Conservation (phyloP, 352 stramenopile genomes). For the Phytophthora tubulina region DNA sequence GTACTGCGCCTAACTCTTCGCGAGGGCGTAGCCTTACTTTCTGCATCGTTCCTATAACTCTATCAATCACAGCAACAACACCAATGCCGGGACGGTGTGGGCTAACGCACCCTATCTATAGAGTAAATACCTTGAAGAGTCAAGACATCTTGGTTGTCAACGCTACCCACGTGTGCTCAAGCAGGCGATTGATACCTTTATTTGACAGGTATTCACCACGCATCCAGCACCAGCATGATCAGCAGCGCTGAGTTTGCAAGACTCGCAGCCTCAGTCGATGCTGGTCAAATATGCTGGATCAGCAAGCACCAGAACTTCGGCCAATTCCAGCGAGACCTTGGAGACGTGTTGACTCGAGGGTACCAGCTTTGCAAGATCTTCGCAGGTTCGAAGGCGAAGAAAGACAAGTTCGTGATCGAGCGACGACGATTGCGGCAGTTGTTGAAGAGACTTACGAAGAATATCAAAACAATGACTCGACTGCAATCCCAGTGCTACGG, state of each 20-base stretch:
- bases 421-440: constrained; percentile 1
- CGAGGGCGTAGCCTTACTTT: too few relatives aligned
- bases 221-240: neutral
- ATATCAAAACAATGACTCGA: neutral
- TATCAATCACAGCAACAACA: too few relatives aligned
- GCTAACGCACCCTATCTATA: too few relatives aligned
- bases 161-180: too few relatives aligned
- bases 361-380: constrained; percentile 1
- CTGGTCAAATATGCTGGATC: neutral
- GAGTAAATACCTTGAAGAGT: too few relatives aligned
- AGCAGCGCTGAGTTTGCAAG: neutral
- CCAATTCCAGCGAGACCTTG: neutral
- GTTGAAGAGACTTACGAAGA: constrained; percentile 11
- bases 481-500: constrained; percentile 10
- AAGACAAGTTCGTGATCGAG: constrained; percentile 1
- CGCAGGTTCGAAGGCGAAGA: neutral
- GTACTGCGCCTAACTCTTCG: too few relatives aligned
- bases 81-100: too few relatives aligned
- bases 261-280: neutral
- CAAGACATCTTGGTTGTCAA: too few relatives aligned
- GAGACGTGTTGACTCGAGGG: neutral
- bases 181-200: neutral
- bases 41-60: too few relatives aligned
- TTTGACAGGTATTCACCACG: neutral
- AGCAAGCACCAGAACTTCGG: neutral